Evolutionary conservation across 2,329 filamentous ascomycete species (phyloP).

Genomic region (Fusarium chuoi): DNA sequence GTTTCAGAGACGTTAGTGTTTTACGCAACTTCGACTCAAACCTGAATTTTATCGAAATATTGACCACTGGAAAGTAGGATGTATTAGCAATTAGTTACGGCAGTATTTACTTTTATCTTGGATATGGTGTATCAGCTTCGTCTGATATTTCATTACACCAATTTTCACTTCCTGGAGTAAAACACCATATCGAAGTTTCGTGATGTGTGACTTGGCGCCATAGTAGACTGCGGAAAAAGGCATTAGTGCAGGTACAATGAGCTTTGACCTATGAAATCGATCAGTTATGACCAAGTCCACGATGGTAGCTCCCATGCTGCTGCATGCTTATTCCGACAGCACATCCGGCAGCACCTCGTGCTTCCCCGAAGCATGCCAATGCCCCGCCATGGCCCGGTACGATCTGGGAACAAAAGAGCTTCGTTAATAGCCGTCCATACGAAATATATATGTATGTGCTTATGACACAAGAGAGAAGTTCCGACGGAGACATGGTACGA

Average conservation of each 20-base stretch:
- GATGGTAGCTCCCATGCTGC: slow-evolving; percentile 34
- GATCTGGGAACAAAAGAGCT: slow-evolving; percentile 12
- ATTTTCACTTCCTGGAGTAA: background rate
- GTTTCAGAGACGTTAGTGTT: background rate
- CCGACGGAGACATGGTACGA: background rate
- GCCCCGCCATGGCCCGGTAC: slow-evolving; percentile 34
- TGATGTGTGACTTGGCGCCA: slow-evolving; percentile 19
- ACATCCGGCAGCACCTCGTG: slow-evolving; percentile 38
- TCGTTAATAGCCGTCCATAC: background rate
- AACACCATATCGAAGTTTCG: background rate
- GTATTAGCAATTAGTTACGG: background rate
- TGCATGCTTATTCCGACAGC: slow-evolving; percentile 39
- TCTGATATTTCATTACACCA: background rate
- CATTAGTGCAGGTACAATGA: slow-evolving; percentile 40
- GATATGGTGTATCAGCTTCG: background rate
- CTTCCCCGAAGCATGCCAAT: slow-evolving; percentile 39
- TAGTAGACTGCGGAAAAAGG: slow-evolving; percentile 28
- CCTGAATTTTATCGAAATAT: too few relatives aligned
- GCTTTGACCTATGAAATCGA: slow-evolving; percentile 24
- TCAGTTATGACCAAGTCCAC: slow-evolving; percentile 16
- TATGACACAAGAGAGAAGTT: background rate
- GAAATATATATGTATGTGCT: background rate
- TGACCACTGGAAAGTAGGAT: background rate
- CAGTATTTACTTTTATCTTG: background rate
- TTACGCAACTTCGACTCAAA: background rate